A percentile compares a stretch with the other conserved stretches of the same genome.
Evolutionary conservation across 176 grass and related monocot genomes (phyloP).

Genomic region (Aegilops bicornis): DNA sequence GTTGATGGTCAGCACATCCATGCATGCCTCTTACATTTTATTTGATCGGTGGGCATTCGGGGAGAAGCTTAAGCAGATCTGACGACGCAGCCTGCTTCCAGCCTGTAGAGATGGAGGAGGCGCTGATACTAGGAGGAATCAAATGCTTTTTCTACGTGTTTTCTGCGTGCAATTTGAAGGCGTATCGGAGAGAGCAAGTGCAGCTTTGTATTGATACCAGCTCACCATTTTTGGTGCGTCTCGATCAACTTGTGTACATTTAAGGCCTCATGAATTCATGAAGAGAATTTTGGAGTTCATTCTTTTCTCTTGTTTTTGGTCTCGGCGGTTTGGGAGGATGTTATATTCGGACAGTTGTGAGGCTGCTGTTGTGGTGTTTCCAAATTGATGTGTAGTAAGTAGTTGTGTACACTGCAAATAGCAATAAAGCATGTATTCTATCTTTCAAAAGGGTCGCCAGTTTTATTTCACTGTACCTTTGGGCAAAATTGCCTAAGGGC

Average conservation of each 20-base stretch:
- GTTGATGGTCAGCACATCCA: neutral
- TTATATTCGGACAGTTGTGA: neutral
- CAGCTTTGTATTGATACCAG: neutral
- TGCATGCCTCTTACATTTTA: neutral
- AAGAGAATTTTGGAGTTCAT: conserved; percentile 31
- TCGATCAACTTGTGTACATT: conserved; percentile 22
- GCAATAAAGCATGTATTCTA: conserved; percentile 33
- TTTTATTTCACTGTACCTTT: no score
- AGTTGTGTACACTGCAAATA: conserved; percentile 39
- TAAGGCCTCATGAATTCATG: neutral
- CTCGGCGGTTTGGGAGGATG: neutral
- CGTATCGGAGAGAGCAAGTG: neutral
- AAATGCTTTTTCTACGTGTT: neutral
- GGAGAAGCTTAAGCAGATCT: neutral
- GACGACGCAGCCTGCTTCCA: neutral
- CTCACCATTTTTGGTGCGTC: neutral
- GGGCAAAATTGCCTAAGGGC: no score
- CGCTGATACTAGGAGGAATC: neutral
- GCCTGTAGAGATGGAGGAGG: neutral
- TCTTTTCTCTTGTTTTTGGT: neutral
- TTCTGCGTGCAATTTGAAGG: conserved; percentile 7
- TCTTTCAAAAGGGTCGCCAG: no score
- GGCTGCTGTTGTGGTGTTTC: conserved; percentile 26
- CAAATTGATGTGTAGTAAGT: neutral
- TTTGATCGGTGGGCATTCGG: neutral